Evolutionary conservation across 2,329 filamentous ascomycete genomes (phyloP).

Genomic region (Penicillium sp.): DNA sequence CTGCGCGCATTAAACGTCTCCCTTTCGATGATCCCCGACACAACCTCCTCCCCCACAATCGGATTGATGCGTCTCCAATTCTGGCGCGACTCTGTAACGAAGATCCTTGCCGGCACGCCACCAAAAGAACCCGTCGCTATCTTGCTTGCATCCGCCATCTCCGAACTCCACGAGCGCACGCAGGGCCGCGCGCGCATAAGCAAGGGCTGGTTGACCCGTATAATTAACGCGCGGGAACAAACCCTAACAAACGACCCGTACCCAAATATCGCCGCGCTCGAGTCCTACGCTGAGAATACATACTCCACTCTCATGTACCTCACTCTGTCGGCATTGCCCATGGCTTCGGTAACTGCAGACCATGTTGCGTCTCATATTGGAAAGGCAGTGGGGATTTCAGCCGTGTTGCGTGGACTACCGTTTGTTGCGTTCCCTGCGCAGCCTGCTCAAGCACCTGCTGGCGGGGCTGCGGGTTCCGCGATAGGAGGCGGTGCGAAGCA

Average conservation of each 20-base stretch:
- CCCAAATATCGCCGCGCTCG: slow-evolving; percentile 67
- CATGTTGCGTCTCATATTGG: slow-evolving; percentile 94
- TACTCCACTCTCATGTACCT: slow-evolving; percentile 92
- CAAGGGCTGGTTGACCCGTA: slow-evolving; percentile 71
- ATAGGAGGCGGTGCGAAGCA: slow-evolving; percentile 47
- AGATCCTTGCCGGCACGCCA: slow-evolving; percentile 72
- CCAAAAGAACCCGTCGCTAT: slow-evolving; percentile 90
- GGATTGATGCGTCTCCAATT: slow-evolving; percentile 90
- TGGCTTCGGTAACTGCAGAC: slow-evolving; percentile 80
- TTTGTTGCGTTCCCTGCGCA: slow-evolving; percentile 76
- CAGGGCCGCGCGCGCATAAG: slow-evolving; percentile 52
- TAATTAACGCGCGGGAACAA: slow-evolving; percentile 78
- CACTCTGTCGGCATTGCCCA: slow-evolving; percentile 72
- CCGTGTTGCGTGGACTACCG: slow-evolving; percentile 82
- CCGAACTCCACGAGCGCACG: slow-evolving; percentile 52
- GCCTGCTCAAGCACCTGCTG: slow-evolving; percentile 55
- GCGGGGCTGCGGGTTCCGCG: slow-evolving; percentile 36
- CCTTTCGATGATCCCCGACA: slow-evolving; percentile 83
- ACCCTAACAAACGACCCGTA: slow-evolving; percentile 83
- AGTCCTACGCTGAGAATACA: slow-evolving; percentile 90
- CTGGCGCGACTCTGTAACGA: slow-evolving; percentile 81
- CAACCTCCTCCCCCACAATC: slow-evolving; percentile 82
- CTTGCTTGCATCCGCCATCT: slow-evolving; percentile 70
- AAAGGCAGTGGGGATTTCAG: slow-evolving; percentile 85
- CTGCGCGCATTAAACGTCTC: slow-evolving; percentile 92